These are phyloP conservation scores for Komagataella pseudopastoris DNA, from an alignment of 805 yeast genomes.

Conservation along the genomic window DNA sequence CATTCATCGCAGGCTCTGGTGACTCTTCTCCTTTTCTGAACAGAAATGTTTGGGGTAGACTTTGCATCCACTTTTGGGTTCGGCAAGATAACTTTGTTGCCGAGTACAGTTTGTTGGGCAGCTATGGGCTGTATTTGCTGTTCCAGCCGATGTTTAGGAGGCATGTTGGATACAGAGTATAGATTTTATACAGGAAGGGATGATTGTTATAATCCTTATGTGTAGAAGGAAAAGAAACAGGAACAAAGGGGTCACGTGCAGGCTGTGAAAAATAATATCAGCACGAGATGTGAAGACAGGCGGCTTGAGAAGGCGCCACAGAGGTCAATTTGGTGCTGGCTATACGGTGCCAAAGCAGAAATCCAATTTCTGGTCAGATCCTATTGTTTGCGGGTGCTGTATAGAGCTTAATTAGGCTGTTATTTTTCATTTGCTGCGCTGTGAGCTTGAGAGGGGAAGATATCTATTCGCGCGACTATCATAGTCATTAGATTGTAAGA, in stretches of 20 bases:
- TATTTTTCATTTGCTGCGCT: background rate
- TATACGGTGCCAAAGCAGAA: background rate
- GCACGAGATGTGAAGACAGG: background rate
- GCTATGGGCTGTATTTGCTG: background rate
- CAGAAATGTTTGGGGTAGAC: constrained; percentile 1
- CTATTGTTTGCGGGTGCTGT: background rate
- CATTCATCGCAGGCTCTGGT: constrained; percentile 69
- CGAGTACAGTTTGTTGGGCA: background rate
- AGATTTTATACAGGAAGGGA: background rate
- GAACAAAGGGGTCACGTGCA: background rate
- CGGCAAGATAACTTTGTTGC: background rate
- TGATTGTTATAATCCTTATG: background rate
- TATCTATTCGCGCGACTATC: background rate
- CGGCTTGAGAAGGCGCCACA: background rate
- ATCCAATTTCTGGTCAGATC: background rate
- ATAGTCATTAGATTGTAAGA: background rate
- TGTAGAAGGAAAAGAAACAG: background rate
- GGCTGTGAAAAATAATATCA: background rate
- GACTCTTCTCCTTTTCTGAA: constrained; percentile 45
- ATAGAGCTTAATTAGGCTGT: background rate
- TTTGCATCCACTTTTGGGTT: background rate
- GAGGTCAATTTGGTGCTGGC: background rate
- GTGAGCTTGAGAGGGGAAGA: background rate
- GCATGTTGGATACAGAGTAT: background rate
- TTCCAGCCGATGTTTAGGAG: background rate